Conservation (phyloP, 306 rosid species). For the Inga leiocalycina region DNA sequence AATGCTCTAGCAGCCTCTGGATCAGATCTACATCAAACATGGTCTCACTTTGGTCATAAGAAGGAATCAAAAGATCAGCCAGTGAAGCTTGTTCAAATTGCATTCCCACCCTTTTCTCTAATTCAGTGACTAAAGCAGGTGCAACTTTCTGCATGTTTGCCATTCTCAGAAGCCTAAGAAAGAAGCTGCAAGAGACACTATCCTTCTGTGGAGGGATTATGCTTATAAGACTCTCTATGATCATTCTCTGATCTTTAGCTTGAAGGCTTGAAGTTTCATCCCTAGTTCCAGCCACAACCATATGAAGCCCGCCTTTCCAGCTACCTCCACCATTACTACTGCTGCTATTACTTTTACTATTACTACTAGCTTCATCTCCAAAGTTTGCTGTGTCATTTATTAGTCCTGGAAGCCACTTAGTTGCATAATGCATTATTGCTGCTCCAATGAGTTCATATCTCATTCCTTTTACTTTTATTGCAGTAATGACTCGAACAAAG, state of each 20-base stretch:
- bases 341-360: slow-evolving; percentile 38
- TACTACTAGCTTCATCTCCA: slow-evolving; percentile 66
- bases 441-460: slow-evolving; percentile 83
- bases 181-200: slow-evolving; percentile 92
- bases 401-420: slow-evolving; percentile 87
- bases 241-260: slow-evolving; percentile 87
- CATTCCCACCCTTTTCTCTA: slow-evolving; percentile 98
- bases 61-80: slow-evolving; percentile 81
- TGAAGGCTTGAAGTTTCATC: slow-evolving; percentile 61
- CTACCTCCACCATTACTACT: slow-evolving; percentile 48
- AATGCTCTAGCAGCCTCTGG: slow-evolving; percentile 93
- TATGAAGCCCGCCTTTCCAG: slow-evolving; percentile 85
- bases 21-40: slow-evolving; percentile 92
- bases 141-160: slow-evolving; percentile 90
- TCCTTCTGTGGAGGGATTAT: slow-evolving; percentile 96
- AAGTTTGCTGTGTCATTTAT: slow-evolving; percentile 39
- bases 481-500: slow-evolving; percentile 89
- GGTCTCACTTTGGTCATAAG: slow-evolving; percentile 67
- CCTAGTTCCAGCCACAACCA: slow-evolving; percentile 69
- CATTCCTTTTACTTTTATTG: slow-evolving; percentile 96
- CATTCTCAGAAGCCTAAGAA: slow-evolving; percentile 85
- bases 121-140: slow-evolving; percentile 87
- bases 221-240: slow-evolving; percentile 89
- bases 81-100: slow-evolving; percentile 92
- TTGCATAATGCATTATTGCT: slow-evolving; percentile 76